A percentile compares a stretch with the other conserved stretches of the same genome.
These are phyloP conservation scores for Zygosaccharomyces siamensis DNA, from an alignment of 805 yeast genomes.

Conservation along the genomic window DNA sequence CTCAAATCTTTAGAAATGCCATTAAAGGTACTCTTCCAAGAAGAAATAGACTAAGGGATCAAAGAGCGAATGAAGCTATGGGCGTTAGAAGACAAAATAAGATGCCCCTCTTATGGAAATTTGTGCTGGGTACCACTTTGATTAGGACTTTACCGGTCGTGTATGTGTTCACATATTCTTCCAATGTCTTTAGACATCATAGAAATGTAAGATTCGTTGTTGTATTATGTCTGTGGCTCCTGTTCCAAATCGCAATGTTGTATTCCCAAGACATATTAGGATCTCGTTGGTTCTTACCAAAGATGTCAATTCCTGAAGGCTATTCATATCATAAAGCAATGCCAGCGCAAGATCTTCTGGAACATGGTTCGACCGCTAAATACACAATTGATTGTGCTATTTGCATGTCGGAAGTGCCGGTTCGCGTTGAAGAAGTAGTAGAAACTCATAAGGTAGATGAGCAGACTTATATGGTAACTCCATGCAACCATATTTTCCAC, in stretches of 20 bases:
- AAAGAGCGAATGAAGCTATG: conserved; percentile 8
- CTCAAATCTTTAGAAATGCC: conserved; percentile 74
- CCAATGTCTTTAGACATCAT: conserved; percentile 69
- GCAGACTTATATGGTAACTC: conserved; percentile 73
- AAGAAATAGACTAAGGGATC: conserved; percentile 16
- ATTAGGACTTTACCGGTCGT: conserved; percentile 60
- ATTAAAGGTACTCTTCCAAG: conserved; percentile 31
- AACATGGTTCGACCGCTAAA: conserved; percentile 35
- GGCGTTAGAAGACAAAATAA: conserved; percentile 35
- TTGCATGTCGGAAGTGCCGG: conserved; percentile 71
- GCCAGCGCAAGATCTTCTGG: conserved; percentile 26
- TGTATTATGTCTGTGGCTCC: conserved; percentile 50
- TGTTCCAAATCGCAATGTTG: conserved; percentile 53
- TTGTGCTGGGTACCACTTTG: conserved; percentile 61
- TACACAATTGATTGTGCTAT: conserved; percentile 76
- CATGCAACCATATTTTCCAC: conserved; percentile 88
- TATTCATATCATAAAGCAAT: conserved; percentile 64
- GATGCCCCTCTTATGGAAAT: conserved; percentile 66
- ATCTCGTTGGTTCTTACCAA: conserved; percentile 79
- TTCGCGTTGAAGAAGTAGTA: conserved; percentile 30
- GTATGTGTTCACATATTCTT: conserved; percentile 50
- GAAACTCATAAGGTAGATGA: conserved; percentile 37
- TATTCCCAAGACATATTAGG: conserved; percentile 65
- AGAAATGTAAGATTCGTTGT: conserved; percentile 48
- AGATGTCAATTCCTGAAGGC: conserved; percentile 67